Evolutionary conservation across 768 basidiomycete genomes (phyloP).

Genomic region (Amanita muscaria): DNA sequence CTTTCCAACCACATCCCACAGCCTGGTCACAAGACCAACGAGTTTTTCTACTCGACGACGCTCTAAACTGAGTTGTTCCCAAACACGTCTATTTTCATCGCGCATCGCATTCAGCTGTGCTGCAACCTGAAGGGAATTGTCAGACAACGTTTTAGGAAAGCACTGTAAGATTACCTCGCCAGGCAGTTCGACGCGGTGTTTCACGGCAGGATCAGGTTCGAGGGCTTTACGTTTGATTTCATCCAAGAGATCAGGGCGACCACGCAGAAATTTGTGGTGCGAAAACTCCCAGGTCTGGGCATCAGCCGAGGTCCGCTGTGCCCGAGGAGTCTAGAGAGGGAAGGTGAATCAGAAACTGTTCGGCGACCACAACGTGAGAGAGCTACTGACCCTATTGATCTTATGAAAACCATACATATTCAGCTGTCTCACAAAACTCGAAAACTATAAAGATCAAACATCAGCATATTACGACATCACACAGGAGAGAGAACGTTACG

Average conservation of each 20-base stretch:
- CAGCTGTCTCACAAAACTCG: slow-evolving; percentile 87
- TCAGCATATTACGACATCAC: not conserved
- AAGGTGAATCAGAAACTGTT: slow-evolving; percentile 1
- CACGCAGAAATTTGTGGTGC: slow-evolving; percentile 79
- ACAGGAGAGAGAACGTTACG: slow-evolving; percentile 30
- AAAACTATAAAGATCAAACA: slow-evolving; percentile 51
- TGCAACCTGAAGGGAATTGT: slow-evolving; percentile 31
- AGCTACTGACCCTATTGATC: slow-evolving; percentile 64
- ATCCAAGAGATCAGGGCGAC: slow-evolving; percentile 70
- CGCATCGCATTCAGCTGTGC: slow-evolving; percentile 61
- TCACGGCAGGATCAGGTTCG: slow-evolving; percentile 65
- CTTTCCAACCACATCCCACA: slow-evolving; percentile 57
- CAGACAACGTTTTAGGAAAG: too few species aligned
- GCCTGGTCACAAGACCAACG: slow-evolving; percentile 43
- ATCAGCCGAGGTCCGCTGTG: slow-evolving; percentile 71
- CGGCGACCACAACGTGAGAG: slow-evolving; percentile 6
- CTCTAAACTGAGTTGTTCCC: slow-evolving; percentile 47
- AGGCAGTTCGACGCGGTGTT: slow-evolving; percentile 71
- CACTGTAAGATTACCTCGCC: slow-evolving; percentile 58
- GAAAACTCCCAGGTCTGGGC: slow-evolving; percentile 87
- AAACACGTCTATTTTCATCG: slow-evolving; percentile 62
- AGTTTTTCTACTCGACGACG: slow-evolving; percentile 54
- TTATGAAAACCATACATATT: slow-evolving; percentile 98
- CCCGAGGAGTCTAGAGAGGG: slow-evolving; percentile 58
- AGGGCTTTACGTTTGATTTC: slow-evolving; percentile 83